Conservation (phyloP, 2,329 filamentous ascomycete species). For the Claviceps sp. region DNA sequence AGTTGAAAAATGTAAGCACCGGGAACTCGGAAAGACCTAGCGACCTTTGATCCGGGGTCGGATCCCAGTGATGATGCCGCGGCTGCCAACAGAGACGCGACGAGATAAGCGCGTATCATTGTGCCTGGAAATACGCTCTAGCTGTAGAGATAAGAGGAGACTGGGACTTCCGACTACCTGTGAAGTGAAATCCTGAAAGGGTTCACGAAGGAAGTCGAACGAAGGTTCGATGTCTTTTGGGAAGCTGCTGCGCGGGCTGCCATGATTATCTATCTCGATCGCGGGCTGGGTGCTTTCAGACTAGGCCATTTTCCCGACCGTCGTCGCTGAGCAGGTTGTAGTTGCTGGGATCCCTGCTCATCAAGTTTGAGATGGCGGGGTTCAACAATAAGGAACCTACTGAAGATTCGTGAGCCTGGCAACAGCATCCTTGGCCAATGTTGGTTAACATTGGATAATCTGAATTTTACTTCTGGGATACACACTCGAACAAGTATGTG, state of each 20-base stretch:
- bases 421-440: neutral
- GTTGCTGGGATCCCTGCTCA: neutral
- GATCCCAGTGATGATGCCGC: slow-evolving; percentile 6
- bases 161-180: neutral
- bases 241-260: neutral
- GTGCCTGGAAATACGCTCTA: neutral
- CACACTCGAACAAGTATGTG: too few species aligned
- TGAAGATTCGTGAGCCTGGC: neutral
- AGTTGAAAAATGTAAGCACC: slow-evolving; percentile 13
- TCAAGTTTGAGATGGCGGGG: neutral
- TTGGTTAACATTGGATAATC: neutral
- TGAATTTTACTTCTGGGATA: neutral
- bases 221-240: too few species aligned
- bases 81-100: slow-evolving; percentile 7
- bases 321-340: neutral
- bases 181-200: neutral
- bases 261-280: neutral
- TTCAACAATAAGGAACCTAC: neutral
- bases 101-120: slow-evolving; percentile 9
- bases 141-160: neutral
- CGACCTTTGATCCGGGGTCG: neutral
- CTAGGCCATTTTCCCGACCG: neutral
- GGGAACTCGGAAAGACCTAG: slow-evolving; percentile 2
- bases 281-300: neutral
- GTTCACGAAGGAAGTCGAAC: neutral